Evolutionary conservation across 768 basidiomycete genomes (phyloP).

Genomic region (Pleurotus salmoneostramineus): DNA sequence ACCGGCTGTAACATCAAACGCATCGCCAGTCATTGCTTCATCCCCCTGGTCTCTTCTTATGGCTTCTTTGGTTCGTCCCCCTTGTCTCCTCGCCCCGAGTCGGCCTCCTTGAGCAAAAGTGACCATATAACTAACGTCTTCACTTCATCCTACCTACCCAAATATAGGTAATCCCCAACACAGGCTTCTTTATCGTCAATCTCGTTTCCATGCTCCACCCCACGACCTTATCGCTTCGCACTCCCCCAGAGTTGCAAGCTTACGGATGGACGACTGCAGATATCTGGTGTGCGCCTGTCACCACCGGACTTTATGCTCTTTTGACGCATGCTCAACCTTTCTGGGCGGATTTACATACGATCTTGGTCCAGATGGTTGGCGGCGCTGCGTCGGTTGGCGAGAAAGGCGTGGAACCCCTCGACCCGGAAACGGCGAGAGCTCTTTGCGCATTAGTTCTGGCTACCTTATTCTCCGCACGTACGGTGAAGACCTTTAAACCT

Average conservation of each 20-base stretch:
- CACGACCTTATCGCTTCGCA: conserved; percentile 60
- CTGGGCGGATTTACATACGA: conserved; percentile 58
- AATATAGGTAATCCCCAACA: conserved; percentile 64
- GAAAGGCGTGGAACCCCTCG: conserved; percentile 43
- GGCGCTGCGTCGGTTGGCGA: conserved; percentile 17
- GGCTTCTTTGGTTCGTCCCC: conserved; percentile 58
- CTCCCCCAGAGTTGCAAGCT: conserved; percentile 75
- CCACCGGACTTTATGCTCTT: conserved; percentile 75
- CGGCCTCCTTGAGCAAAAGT: background rate
- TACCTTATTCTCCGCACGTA: conserved; percentile 56
- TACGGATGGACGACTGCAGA: conserved; percentile 87
- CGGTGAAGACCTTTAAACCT: conserved; percentile 56
- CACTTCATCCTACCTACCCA: background rate
- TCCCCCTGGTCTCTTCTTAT: conserved; percentile 80
- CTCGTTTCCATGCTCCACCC: conserved; percentile 75
- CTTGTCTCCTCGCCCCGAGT: background rate
- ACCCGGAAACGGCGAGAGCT: conserved; percentile 64
- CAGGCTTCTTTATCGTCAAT: conserved; percentile 77
- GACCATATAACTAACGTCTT: background rate
- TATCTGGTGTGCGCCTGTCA: conserved; percentile 78
- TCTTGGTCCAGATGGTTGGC: conserved; percentile 46
- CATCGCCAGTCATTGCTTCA: conserved; percentile 42
- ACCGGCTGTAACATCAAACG: conserved; percentile 54
- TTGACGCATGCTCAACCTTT: conserved; percentile 87
- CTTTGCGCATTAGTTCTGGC: conserved; percentile 67